Percentiles rank a stretch among this genome's conserved stretches.
phyloP scores from a whole-genome alignment of 78 protist species.

The Polysphondylium violaceum region DNA sequence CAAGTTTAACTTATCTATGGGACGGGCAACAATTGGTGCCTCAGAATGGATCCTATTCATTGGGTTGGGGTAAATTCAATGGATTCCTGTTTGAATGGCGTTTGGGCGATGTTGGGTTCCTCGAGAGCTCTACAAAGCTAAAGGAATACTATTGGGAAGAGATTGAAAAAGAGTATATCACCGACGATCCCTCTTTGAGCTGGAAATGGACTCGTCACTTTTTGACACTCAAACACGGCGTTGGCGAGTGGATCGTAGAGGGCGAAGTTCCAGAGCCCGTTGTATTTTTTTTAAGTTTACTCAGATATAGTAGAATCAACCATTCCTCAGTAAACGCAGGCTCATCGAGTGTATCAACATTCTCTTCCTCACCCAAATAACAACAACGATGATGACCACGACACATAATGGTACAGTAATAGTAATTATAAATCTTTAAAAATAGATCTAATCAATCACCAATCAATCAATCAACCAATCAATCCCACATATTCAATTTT shows the following conservation, averaged over 20 bases:
- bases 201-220: slow-evolving; percentile 80
- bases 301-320: slow-evolving; percentile 59
- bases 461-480: no score
- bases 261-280: slow-evolving; percentile 77
- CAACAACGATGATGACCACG: no score
- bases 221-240: slow-evolving; percentile 43
- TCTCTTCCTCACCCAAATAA: no score
- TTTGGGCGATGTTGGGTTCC: slow-evolving; percentile 33
- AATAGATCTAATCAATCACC: no score
- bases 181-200: not conserved
- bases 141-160: slow-evolving; percentile 76
- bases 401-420: no score
- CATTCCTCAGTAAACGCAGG: no score
- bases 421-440: no score
- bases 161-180: slow-evolving; percentile 44
- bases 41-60: slow-evolving; percentile 16
- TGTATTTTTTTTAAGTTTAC: slow-evolving; percentile 47
- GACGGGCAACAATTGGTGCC: slow-evolving; percentile 69
- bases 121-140: not conserved
- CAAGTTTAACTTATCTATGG: slow-evolving; percentile 40
- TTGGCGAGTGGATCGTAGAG: slow-evolving; percentile 71
- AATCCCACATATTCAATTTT: no score
- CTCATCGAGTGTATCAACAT: not conserved
- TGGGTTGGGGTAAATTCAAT: slow-evolving; percentile 75
- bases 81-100: slow-evolving; percentile 74